Percentiles rank a stretch among this genome's conserved stretches.
phyloP scores from a whole-genome alignment of 2,329 filamentous ascomycete genomes.

The Penicillium oxalicum region DNA sequence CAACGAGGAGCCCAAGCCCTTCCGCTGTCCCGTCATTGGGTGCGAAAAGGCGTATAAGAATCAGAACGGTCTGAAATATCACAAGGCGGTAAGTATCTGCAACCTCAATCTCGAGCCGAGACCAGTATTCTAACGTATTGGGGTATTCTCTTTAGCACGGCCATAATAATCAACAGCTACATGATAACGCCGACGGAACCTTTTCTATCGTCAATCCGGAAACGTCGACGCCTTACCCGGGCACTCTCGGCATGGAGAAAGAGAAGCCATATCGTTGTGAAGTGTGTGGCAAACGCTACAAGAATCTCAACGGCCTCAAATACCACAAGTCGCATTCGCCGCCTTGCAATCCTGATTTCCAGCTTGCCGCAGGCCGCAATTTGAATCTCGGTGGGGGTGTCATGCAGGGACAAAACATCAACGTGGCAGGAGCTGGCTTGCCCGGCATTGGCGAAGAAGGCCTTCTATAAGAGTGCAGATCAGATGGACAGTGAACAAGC shows the following conservation, averaged over 20 bases:
- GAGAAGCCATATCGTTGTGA: conserved; percentile 98
- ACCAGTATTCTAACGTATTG: conserved; percentile 5
- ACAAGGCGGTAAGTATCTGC: conserved; percentile 54
- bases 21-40: conserved; percentile 94
- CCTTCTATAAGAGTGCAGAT: conserved; percentile 25
- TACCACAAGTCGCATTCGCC: conserved; percentile 84
- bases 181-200: conserved; percentile 93
- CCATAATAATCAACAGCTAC: conserved; percentile 91
- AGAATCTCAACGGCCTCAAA: conserved; percentile 97
- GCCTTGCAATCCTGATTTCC: conserved; percentile 79
- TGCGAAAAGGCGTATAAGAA: conserved; percentile 99
- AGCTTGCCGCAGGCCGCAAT: conserved; percentile 44
- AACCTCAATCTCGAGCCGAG: conserved; percentile 22
- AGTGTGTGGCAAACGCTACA: conserved; percentile 95
- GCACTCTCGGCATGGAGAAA: conserved; percentile 98
- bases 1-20: conserved; percentile 92
- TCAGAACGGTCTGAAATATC: conserved; percentile 94
- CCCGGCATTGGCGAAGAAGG: conserved; percentile 43
- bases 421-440: conserved; percentile 44
- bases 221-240: conserved; percentile 87
- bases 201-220: conserved; percentile 98
- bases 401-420: conserved; percentile 44
- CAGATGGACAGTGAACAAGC: background rate
- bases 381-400: conserved; percentile 38
- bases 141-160: conserved; percentile 57